phyloP scores from a whole-genome alignment of 805 yeast species.

The Yamadazyma insecticola region DNA sequence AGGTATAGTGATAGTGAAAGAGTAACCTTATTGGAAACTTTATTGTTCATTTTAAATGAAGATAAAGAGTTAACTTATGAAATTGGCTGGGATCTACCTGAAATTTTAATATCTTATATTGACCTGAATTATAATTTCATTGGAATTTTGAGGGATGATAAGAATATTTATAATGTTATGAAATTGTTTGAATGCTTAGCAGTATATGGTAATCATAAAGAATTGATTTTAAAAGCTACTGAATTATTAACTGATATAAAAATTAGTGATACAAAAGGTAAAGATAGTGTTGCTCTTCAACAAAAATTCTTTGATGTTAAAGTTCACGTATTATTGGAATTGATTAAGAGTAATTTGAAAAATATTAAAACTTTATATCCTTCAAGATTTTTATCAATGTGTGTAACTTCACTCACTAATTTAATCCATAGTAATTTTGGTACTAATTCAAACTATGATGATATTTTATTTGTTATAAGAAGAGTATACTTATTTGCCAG shows the following conservation, averaged over 20 bases:
- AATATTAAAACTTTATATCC: conserved; percentile 70
- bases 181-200: conserved; percentile 62
- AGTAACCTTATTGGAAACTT: conserved; percentile 39
- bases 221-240: conserved; percentile 64
- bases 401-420: conserved; percentile 54
- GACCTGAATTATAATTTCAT: conserved; percentile 29
- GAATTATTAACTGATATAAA: conserved; percentile 51
- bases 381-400: conserved; percentile 71
- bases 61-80: conserved; percentile 53
- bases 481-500: conserved; percentile 58
- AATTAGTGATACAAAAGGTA: conserved; percentile 12
- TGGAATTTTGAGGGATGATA: conserved; percentile 29
- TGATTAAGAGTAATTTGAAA: conserved; percentile 53
- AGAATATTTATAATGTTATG: conserved; percentile 35
- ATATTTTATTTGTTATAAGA: conserved; percentile 37
- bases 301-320: conserved; percentile 47
- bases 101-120: conserved; percentile 53
- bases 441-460: conserved; percentile 7
- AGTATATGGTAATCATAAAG: conserved; percentile 72
- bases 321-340: conserved; percentile 63
- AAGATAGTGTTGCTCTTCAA: conserved; percentile 8
- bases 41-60: conserved; percentile 39
- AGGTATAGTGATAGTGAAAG: conserved; percentile 48
- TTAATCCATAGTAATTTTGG: conserved; percentile 40
- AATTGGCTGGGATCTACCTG: conserved; percentile 93